phyloP scores from a whole-genome alignment of 345 rosid genomes.

The Streptanthus diversifolius region DNA sequence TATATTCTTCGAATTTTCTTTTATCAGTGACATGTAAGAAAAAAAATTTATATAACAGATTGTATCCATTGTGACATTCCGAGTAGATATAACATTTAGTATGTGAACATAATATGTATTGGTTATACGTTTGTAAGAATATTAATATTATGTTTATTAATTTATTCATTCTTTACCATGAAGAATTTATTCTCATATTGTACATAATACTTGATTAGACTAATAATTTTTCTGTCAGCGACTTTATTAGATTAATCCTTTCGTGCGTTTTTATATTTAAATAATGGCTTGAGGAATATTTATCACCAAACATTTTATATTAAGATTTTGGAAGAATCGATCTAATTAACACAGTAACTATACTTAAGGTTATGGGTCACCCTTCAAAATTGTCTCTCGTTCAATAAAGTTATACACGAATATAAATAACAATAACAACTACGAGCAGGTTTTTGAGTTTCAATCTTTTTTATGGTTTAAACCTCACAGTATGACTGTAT shows the following conservation, averaged over 20 bases:
- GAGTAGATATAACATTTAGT: too few species aligned
- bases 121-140: background rate
- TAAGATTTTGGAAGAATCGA: conserved; percentile 5
- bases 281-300: background rate
- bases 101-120: background rate
- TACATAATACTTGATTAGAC: background rate
- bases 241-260: background rate
- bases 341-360: background rate
- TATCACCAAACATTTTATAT: background rate
- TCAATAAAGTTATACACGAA: background rate
- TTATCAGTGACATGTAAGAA: too few species aligned
- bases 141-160: background rate
- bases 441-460: too few species aligned
- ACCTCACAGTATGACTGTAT: too few species aligned
- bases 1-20: too few species aligned
- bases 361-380: background rate
- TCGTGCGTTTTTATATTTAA: background rate
- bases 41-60: too few species aligned
- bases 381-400: background rate
- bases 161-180: background rate
- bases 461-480: too few species aligned
- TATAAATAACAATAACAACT: too few species aligned
- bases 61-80: too few species aligned
- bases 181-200: background rate
- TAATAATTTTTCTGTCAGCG: background rate